Evolutionary conservation across 208 protist species (phyloP).

Genomic region (Trypanosomatidae sp.): DNA sequence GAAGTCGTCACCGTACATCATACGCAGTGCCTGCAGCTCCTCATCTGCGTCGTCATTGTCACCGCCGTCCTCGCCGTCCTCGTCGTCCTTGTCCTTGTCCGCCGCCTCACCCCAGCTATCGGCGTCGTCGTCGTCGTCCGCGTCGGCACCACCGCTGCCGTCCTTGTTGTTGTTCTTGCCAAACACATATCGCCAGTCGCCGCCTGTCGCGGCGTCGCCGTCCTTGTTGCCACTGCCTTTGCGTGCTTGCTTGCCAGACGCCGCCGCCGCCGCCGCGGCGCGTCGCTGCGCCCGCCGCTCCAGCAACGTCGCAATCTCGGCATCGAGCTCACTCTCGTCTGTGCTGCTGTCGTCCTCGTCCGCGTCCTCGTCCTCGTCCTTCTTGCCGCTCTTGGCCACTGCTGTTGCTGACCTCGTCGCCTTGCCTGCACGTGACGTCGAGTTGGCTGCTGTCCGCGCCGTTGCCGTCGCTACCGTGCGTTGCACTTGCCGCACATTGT

Average conservation of each 20-base stretch:
- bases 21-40: slow-evolving; percentile 62
- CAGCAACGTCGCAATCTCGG: slow-evolving; percentile 58
- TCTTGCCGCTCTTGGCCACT: slow-evolving; percentile 1
- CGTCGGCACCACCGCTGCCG: slow-evolving; percentile 7
- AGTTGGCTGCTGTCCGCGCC: neutral
- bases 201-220: slow-evolving; percentile 1
- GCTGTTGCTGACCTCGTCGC: slow-evolving; percentile 1
- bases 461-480: slow-evolving; percentile 1
- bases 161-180: slow-evolving; percentile 32
- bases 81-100: slow-evolving; percentile 10
- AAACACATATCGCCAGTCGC: slow-evolving; percentile 78
- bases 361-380: neutral
- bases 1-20: slow-evolving; percentile 86
- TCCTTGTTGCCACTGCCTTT: slow-evolving; percentile 5
- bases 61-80: slow-evolving; percentile 13
- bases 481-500: slow-evolving; percentile 36
- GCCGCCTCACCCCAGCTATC: slow-evolving; percentile 18
- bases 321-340: slow-evolving; percentile 70
- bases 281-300: slow-evolving; percentile 8
- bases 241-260: slow-evolving; percentile 4
- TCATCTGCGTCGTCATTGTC: slow-evolving; percentile 27
- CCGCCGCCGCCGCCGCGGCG: slow-evolving; percentile 7
- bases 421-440: neutral
- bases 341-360: slow-evolving; percentile 9
- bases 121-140: slow-evolving; percentile 18